Percentiles rank a stretch among this genome's conserved stretches.
Conservation (phyloP, 148 eudicot species). For the Camellia lanceoleosa region DNA sequence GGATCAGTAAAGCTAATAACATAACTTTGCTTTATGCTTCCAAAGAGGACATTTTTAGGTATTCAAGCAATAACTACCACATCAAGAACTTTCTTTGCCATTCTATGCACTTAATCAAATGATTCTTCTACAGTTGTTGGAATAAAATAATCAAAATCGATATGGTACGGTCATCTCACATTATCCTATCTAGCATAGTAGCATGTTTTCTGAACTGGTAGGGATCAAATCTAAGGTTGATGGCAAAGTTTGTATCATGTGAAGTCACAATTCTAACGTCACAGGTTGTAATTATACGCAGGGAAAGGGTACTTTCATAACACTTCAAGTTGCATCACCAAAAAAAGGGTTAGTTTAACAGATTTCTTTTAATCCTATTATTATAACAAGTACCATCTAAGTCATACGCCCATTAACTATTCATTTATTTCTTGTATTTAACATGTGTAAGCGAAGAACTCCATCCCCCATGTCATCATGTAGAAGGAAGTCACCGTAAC, state of each 20-base stretch:
- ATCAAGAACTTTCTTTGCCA: neutral
- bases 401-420: neutral
- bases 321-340: too few relatives aligned
- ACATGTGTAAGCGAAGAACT: neutral
- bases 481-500: too few relatives aligned
- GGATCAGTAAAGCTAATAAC: neutral
- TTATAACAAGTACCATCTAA: neutral
- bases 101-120: neutral
- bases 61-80: neutral
- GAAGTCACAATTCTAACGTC: too few relatives aligned
- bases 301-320: too few relatives aligned
- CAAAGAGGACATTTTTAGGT: neutral
- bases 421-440: neutral
- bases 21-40: neutral
- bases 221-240: too few relatives aligned
- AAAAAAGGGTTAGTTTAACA: too few relatives aligned
- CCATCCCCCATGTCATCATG: neutral
- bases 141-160: too few relatives aligned
- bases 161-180: too few relatives aligned
- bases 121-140: neutral
- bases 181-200: too few relatives aligned
- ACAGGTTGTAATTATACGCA: too few relatives aligned
- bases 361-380: neutral
- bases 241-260: too few relatives aligned
- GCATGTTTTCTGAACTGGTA: neutral